phyloP scores from a whole-genome alignment of 169 alveolate genomes.

The Plasmodium knowlesi region DNA sequence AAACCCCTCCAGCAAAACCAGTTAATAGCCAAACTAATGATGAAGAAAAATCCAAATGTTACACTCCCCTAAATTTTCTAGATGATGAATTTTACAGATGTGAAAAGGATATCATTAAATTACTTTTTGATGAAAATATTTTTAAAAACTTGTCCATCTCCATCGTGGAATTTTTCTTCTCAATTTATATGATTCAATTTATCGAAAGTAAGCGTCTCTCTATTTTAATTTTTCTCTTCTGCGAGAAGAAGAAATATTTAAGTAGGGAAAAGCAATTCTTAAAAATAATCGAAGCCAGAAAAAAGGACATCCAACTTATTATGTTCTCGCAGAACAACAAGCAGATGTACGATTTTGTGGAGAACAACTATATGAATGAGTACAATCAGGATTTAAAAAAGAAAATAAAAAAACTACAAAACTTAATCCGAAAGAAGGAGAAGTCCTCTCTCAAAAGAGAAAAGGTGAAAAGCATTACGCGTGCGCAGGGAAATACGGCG shows the following conservation, averaged over 20 bases:
- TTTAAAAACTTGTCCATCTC: slow-evolving; percentile 69
- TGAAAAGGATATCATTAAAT: slow-evolving; percentile 39
- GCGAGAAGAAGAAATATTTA: slow-evolving; percentile 54
- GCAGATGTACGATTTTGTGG: slow-evolving; percentile 24
- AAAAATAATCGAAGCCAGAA: slow-evolving; percentile 40
- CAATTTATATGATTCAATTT: slow-evolving; percentile 74
- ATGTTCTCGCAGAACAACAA: background rate
- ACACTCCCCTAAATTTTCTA: slow-evolving; percentile 10
- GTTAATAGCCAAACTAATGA: background rate
- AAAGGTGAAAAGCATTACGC: slow-evolving; percentile 9
- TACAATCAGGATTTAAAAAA: slow-evolving; percentile 30
- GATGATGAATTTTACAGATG: slow-evolving; percentile 65
- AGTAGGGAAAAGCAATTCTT: slow-evolving; percentile 43
- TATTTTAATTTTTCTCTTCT: slow-evolving; percentile 49
- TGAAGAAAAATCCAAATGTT: slow-evolving; percentile 6
- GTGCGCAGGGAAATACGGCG: background rate
- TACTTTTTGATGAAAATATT: slow-evolving; percentile 61
- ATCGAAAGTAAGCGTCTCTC: slow-evolving; percentile 68
- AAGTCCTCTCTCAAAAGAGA: background rate
- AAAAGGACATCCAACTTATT: slow-evolving; percentile 25
- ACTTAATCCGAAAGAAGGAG: slow-evolving; percentile 35
- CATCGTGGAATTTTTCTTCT: slow-evolving; percentile 54
- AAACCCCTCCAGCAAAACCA: background rate
- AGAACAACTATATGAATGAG: slow-evolving; percentile 37
- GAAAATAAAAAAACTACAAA: slow-evolving; percentile 41